phyloP scores from a whole-genome alignment of 352 stramenopile species.

The Globisporangium mamillatum region DNA sequence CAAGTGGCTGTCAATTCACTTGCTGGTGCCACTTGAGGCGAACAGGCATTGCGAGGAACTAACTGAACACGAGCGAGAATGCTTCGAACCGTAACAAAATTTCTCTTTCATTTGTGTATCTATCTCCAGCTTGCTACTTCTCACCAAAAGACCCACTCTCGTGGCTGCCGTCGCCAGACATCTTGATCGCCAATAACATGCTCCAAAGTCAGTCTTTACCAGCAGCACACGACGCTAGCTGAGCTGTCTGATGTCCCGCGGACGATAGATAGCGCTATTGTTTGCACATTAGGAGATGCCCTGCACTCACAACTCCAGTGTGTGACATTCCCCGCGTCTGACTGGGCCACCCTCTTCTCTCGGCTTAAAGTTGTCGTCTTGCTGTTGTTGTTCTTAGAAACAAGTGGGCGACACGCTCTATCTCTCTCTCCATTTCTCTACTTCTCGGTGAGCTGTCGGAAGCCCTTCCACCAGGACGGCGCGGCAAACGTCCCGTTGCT shows the following conservation, averaged over 20 bases:
- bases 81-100: background rate
- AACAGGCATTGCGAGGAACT: too few relatives aligned
- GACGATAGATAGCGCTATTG: background rate
- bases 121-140: background rate
- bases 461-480: conserved; percentile 90
- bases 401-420: background rate
- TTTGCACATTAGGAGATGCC: background rate
- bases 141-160: background rate
- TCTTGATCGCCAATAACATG: background rate
- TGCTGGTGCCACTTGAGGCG: too few relatives aligned
- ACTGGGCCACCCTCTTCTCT: background rate
- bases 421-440: conserved; percentile 22
- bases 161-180: background rate
- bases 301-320: background rate
- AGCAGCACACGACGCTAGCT: background rate
- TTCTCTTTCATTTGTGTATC: background rate
- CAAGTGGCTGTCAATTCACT: background rate
- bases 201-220: too few relatives aligned
- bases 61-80: too few relatives aligned
- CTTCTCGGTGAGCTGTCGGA: conserved; percentile 92
- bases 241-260: too few relatives aligned
- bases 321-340: background rate
- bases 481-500: conserved; percentile 81
- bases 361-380: background rate
- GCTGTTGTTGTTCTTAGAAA: background rate